Base-by-base conservation (phyloP, 2,329 filamentous ascomycete genomes). In the Penicillium sp. region DNA sequence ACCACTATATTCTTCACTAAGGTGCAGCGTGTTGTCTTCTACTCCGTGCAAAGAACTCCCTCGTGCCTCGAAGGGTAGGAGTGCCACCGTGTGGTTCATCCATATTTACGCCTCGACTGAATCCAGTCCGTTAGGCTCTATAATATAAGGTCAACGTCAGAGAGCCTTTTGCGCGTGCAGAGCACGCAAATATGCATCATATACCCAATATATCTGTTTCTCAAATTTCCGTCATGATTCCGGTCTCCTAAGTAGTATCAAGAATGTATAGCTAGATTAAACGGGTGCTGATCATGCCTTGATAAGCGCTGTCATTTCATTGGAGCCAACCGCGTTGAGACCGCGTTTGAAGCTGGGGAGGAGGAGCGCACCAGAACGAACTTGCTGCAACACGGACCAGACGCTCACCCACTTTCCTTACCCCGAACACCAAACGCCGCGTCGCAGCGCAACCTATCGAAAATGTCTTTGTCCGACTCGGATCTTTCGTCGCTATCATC, bases 401-500 rank as follows among this genome's bases (percentile, higher is more conserved):
- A 41, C 35, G 56, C 65, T 58, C 55, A 62, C 50, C 55, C 60
- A 63, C 62, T 60, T 62, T 51, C 52, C 38, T 55, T 52, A 53
- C 48, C 55, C 59, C 52, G 56, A 52, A 51, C 62, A 65, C 59
- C 64, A 66, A 68, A 41, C 66, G 60, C 67, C 64, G 69, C 62
- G 66, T 70, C 69, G 66, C 66, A 64, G 64, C 66, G 66, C 69
- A 69, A 65, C 69, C 75, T 67, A 60, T 69, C 69, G 60, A 76
- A 63, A 67, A 79, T 79, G 75, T 75, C 76, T 56, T 84, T 84
- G 78, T 83, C 81, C 64, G 85, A 86, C 70, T 84, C 83, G 46
- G 85, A 87, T 63, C 82, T 84, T 46, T 85, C 84, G 29, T 83
- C 82, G 26, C 78, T 88, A 53, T 88, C 86, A 38, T 87, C 86